phyloP scores from a whole-genome alignment of 2,329 filamentous ascomycete genomes.

The Aspergillus ochraceoroseus region DNA sequence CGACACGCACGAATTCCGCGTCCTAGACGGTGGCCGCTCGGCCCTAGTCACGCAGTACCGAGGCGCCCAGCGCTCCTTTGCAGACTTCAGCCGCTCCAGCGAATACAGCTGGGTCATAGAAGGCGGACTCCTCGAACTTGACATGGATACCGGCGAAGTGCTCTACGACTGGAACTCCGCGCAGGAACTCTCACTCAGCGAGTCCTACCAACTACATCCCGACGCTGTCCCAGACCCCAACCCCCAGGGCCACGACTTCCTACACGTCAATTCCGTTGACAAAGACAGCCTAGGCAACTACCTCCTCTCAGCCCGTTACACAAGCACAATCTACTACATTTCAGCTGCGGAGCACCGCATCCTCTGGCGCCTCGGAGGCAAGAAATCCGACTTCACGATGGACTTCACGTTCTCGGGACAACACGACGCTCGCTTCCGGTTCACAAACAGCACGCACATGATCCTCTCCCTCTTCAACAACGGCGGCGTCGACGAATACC shows the following conservation, averaged over 20 bases:
- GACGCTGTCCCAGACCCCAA: background rate
- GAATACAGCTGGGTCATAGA: constrained; percentile 27
- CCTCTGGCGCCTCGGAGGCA: constrained; percentile 37
- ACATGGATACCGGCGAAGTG: constrained; percentile 30
- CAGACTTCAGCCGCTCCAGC: constrained; percentile 27
- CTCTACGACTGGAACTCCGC: constrained; percentile 35
- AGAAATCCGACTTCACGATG: constrained; percentile 26
- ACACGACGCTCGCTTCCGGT: constrained; percentile 33
- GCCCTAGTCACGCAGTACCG: constrained; percentile 27
- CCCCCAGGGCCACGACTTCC: constrained; percentile 26
- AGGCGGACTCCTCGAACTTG: constrained; percentile 34
- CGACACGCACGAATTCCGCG: constrained; percentile 40
- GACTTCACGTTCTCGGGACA: constrained; percentile 34
- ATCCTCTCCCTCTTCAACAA: constrained; percentile 33
- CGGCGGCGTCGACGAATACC: constrained; percentile 25
- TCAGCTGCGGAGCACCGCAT: constrained; percentile 32
- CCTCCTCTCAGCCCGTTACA: constrained; percentile 36
- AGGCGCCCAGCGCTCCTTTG: constrained; percentile 17
- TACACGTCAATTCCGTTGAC: constrained; percentile 39
- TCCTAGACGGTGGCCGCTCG: constrained; percentile 31
- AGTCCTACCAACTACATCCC: constrained; percentile 25
- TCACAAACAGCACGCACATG: constrained; percentile 23
- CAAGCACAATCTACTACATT: constrained; percentile 36
- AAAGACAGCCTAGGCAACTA: constrained; percentile 38
- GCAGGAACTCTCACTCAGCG: constrained; percentile 28